Evolutionary conservation across 1,284 basidiomycete genomes (phyloP), one percentile per base, ranked within the genome.

Genomic region (Inonotus hispidus): DNA sequence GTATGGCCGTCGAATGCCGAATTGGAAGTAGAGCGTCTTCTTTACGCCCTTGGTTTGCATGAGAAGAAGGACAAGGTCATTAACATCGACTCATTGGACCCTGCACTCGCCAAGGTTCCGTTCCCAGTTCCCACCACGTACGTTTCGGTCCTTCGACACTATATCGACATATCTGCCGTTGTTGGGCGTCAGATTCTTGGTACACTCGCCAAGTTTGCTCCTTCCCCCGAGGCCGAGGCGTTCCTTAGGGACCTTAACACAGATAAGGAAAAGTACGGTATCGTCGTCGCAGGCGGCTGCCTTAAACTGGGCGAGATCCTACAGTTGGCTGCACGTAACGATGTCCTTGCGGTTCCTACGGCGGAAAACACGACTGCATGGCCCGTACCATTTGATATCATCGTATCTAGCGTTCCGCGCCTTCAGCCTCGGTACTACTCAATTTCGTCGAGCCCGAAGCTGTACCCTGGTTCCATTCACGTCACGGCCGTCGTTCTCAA

Each of bases 101-200:
- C 97, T 38, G 93, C 95, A 25, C 83, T 99, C 21, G 97, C 97
- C 63, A 99, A 99, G 77, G 95, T 98, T 64, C 96, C 96, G 16
- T 99, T 99, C 89, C 96, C 97, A 23, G 88, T 92, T 27, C 96
- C 96, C 1, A 96, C 95, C 1, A 98, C 96, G 1, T 98, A 98
- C 71, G 85, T 83, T 68, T 91, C 95, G 59, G 92, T 98, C 66
- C 88, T 98, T 69, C 88, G 95, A 55, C 92, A 99, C 79, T 99
- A 99, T 75, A 87, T 98, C 71, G 96, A 99, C 72, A 94, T 98
- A 70, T 93, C 89, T 68, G 90, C 93, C 47, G 85, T 92, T 57
- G 93, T 92, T 14, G 93, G 93, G 74, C 92, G 96, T 75, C 96
- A 98, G 74, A 89, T 95, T 62, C 85, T 98, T 41, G 90, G 91